phyloP scores from a whole-genome alignment of 768 basidiomycete genomes.

The Thelephora aurantiotincta region DNA sequence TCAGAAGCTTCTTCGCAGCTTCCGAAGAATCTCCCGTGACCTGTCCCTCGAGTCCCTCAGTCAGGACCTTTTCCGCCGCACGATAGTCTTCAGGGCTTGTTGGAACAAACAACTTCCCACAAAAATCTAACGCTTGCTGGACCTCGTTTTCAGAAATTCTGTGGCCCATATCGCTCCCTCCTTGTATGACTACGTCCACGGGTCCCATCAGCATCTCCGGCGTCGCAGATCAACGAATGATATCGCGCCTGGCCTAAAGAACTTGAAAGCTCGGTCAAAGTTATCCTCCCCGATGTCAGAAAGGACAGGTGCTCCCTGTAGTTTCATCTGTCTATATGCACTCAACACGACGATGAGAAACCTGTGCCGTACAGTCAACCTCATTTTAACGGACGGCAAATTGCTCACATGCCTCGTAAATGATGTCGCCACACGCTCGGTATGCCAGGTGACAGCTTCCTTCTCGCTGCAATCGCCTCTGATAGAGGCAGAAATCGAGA shows the following conservation, averaged over 20 bases:
- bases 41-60: not conserved
- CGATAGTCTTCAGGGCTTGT: conserved; percentile 49
- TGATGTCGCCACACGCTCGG: conserved; percentile 27
- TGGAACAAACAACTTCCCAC: conserved; percentile 57
- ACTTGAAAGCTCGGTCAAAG: conserved; percentile 47
- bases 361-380: conserved; percentile 15
- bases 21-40: too few relatives aligned
- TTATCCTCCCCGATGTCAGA: conserved; percentile 49
- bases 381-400: not conserved
- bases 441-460: conserved; percentile 27
- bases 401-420: conserved; percentile 26
- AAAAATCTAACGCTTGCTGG: conserved; percentile 72
- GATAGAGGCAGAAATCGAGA: conserved; percentile 30
- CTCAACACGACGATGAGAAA: conserved; percentile 61
- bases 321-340: too few relatives aligned
- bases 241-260: conserved; percentile 41
- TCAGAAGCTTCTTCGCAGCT: too few relatives aligned
- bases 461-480: too few relatives aligned
- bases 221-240: conserved; percentile 10
- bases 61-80: conserved; percentile 3
- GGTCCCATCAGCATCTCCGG: not conserved
- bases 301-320: conserved; percentile 40
- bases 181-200: too few relatives aligned
- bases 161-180: conserved; percentile 53
- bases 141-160: conserved; percentile 56